Conservation (phyloP, 805 yeast species). For the Candida sanyiensis region DNA sequence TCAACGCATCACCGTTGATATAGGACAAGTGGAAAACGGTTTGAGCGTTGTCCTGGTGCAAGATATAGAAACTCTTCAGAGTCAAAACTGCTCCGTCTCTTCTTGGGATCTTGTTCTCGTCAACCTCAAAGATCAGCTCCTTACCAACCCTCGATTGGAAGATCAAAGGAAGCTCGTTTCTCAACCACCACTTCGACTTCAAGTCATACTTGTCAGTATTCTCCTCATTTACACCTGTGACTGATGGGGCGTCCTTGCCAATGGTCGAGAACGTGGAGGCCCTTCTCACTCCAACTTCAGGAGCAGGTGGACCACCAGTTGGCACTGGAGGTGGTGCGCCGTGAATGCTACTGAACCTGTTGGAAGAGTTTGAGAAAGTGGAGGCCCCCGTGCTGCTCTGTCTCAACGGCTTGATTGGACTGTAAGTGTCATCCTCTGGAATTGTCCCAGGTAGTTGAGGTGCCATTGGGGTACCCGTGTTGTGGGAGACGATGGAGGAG, state of each 20-base stretch:
- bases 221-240: neutral
- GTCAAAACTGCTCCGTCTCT: conserved; percentile 46
- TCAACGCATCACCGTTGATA: conserved; percentile 27
- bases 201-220: conserved; percentile 22
- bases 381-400: conserved; percentile 7
- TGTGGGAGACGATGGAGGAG: conserved; percentile 7
- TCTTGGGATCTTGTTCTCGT: conserved; percentile 47
- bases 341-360: conserved; percentile 2
- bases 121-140: conserved; percentile 61
- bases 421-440: conserved; percentile 2
- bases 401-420: conserved; percentile 8
- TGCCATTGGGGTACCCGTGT: neutral
- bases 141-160: conserved; percentile 36
- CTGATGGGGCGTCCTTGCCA: neutral
- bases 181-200: conserved; percentile 62
- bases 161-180: conserved; percentile 47
- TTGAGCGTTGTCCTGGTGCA: conserved; percentile 70
- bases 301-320: conserved; percentile 7
- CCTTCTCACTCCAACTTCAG: conserved; percentile 11
- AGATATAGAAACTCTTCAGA: conserved; percentile 61
- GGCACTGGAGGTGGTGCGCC: conserved; percentile 12
- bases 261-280: conserved; percentile 19
- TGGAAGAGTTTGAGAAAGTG: conserved; percentile 1
- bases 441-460: neutral
- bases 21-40: conserved; percentile 53